Evolutionary conservation across 305 asterid genomes (phyloP).

Genomic region (Solanum chacoense): DNA sequence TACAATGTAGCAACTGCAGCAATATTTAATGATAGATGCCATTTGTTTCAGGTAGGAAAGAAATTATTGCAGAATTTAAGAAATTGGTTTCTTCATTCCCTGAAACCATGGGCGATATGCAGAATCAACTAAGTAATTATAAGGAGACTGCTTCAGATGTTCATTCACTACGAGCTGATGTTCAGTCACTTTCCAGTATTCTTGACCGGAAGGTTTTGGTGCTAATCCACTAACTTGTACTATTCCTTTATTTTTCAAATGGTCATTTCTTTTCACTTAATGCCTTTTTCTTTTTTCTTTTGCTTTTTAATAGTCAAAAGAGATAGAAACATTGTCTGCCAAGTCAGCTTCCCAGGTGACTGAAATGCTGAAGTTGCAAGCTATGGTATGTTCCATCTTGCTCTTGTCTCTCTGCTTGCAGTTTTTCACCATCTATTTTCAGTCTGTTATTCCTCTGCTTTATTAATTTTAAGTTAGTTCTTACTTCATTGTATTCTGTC

Average conservation of each 20-base stretch:
- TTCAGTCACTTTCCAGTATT: constrained; percentile 52
- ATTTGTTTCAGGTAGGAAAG: constrained; percentile 72
- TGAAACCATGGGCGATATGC: constrained; percentile 87
- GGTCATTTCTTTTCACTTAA: not conserved
- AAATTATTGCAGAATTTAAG: constrained; percentile 73
- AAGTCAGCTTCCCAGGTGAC: constrained; percentile 59
- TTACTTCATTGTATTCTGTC: not conserved
- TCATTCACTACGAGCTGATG: constrained; percentile 71
- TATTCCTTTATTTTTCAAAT: not conserved
- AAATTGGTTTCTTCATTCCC: constrained; percentile 80
- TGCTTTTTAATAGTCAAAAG: constrained; percentile 39
- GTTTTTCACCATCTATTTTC: not conserved
- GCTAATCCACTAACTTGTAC: not conserved
- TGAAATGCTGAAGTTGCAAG: constrained; percentile 63
- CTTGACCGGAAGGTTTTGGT: constrained; percentile 58
- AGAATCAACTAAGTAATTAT: constrained; percentile 65
- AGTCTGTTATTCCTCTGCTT: not conserved
- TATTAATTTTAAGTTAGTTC: not conserved
- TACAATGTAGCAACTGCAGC: not conserved
- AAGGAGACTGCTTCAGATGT: constrained; percentile 75
- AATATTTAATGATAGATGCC: not conserved
- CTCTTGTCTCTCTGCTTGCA: constrained; percentile 5
- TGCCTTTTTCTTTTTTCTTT: not conserved
- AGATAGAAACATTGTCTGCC: constrained; percentile 47
- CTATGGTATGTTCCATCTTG: constrained; percentile 36